Percentiles rank a stretch among this genome's conserved stretches.
phyloP scores from a whole-genome alignment of 306 rosid genomes.

The Macrotyloma uniflorum region DNA sequence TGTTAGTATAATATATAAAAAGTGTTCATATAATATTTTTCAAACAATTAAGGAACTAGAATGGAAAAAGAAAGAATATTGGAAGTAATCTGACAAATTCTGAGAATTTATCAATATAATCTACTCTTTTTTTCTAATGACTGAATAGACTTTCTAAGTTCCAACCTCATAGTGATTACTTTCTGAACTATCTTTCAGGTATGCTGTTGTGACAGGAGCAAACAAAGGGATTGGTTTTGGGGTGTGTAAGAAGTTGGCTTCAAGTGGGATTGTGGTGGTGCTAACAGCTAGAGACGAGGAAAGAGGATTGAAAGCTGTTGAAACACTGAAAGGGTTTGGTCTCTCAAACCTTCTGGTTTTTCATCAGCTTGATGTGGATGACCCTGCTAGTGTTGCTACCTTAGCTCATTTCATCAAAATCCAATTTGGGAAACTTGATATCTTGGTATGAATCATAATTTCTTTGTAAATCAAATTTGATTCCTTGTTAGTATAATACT shows the following conservation, averaged over 20 bases:
- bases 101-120: too few species aligned
- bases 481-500: background rate
- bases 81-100: too few species aligned
- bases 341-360: conserved; percentile 31
- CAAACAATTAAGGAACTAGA: too few species aligned
- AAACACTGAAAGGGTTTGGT: conserved; percentile 32
- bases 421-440: conserved; percentile 51
- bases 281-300: conserved; percentile 48
- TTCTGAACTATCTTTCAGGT: conserved; percentile 33
- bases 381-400: conserved; percentile 42
- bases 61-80: too few species aligned
- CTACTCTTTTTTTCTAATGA: background rate
- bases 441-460: conserved; percentile 39
- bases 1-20: too few species aligned
- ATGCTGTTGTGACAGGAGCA: conserved; percentile 55
- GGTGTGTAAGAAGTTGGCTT: conserved; percentile 44
- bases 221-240: conserved; percentile 51
- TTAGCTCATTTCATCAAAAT: conserved; percentile 39
- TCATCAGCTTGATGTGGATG: conserved; percentile 52
- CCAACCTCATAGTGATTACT: background rate
- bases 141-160: conserved; percentile 7
- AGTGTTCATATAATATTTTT: too few species aligned
- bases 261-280: conserved; percentile 38
- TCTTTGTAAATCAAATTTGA: background rate
- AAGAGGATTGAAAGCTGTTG: conserved; percentile 41